These are phyloP conservation scores for Caloboletus inedulis DNA, from an alignment of 1,284 basidiomycete species.

Conservation along the genomic window DNA sequence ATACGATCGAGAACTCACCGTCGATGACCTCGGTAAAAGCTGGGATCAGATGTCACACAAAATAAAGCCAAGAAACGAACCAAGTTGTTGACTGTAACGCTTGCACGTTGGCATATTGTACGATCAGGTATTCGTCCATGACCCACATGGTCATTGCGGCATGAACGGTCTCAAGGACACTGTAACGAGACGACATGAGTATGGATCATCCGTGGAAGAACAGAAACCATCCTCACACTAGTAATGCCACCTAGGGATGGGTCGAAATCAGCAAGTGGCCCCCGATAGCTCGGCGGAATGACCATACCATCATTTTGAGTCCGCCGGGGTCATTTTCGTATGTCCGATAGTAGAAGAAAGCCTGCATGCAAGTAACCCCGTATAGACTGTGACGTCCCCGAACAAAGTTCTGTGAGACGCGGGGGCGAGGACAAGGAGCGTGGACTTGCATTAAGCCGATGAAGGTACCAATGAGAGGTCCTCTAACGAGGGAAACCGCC, in stretches of 20 bases:
- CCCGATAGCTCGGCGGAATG: neutral
- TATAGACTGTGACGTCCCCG: slow-evolving; percentile 18
- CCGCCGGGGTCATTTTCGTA: slow-evolving; percentile 20
- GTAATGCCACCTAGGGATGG: slow-evolving; percentile 19
- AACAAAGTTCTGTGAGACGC: slow-evolving; percentile 4
- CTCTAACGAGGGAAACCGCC: slow-evolving; percentile 19
- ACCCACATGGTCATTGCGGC: slow-evolving; percentile 23
- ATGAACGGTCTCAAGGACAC: slow-evolving; percentile 25
- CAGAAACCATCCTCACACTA: slow-evolving; percentile 14
- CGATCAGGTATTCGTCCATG: slow-evolving; percentile 26
- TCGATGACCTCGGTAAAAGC: slow-evolving; percentile 12
- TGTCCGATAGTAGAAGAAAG: slow-evolving; percentile 30
- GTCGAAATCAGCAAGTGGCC: neutral
- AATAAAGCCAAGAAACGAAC: slow-evolving; percentile 13
- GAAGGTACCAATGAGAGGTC: slow-evolving; percentile 31
- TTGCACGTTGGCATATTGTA: slow-evolving; percentile 11
- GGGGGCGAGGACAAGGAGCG: neutral
- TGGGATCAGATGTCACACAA: neutral
- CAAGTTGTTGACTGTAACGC: slow-evolving; percentile 15
- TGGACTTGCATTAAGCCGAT: slow-evolving; percentile 23
- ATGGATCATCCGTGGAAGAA: neutral
- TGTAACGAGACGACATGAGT: neutral
- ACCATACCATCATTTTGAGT: slow-evolving; percentile 28
- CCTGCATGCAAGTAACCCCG: slow-evolving; percentile 30
- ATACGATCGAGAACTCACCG: slow-evolving; percentile 14